Conservation (phyloP, 23 red algal genomes). For the Gracilariopsis chorda region DNA sequence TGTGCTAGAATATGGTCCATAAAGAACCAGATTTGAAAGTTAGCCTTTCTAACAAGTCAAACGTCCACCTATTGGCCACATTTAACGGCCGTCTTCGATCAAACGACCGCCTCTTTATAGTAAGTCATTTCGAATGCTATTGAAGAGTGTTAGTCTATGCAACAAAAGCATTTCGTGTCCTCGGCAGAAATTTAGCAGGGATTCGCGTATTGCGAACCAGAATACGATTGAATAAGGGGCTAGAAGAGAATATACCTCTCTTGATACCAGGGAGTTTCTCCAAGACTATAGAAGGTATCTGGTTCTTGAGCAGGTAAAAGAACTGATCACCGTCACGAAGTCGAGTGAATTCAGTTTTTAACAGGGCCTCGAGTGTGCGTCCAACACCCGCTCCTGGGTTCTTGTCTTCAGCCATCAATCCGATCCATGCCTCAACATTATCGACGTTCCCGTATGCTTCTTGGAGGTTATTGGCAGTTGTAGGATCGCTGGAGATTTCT, state of each 20-base stretch:
- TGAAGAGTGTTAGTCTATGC: no score
- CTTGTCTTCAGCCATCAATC: conserved; percentile 54
- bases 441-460: conserved; percentile 33
- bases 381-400: conserved; percentile 43
- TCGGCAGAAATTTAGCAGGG: not conserved
- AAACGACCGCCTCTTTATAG: no score
- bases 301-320: conserved; percentile 36
- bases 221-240: not conserved
- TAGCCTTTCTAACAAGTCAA: no score
- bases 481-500: conserved; percentile 33
- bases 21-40: no score
- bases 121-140: no score
- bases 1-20: no score
- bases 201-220: not conserved
- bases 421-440: conserved; percentile 43
- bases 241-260: not conserved
- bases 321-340: conserved; percentile 65
- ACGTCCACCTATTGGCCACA: no score
- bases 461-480: not conserved
- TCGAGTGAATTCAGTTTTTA: conserved; percentile 36
- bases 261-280: not conserved
- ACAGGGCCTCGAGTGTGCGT: conserved; percentile 11
- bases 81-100: no score
- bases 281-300: not conserved
- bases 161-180: not conserved